phyloP scores from a whole-genome alignment of 2,329 filamentous ascomycete species.

The Ustulina deusta region DNA sequence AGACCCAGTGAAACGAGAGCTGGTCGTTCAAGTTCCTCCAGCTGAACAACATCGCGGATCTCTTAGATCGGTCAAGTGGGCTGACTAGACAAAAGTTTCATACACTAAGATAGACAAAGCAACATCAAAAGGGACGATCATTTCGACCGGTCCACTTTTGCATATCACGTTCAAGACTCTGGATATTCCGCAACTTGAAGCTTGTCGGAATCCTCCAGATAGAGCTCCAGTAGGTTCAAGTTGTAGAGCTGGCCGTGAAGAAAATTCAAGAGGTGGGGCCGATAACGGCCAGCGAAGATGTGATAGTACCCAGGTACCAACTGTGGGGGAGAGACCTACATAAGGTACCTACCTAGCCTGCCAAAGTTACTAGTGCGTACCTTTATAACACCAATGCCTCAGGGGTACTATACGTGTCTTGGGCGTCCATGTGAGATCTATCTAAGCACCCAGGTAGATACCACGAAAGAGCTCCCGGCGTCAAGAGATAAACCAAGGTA shows the following conservation, averaged over 20 bases:
- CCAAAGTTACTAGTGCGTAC: no score
- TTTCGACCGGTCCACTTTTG: not conserved
- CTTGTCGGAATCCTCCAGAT: not conserved
- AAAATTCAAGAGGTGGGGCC: conserved; percentile 15
- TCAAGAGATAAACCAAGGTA: no score
- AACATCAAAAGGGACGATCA: not conserved
- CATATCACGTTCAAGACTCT: not conserved
- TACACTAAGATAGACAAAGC: not conserved
- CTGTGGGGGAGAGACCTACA: no score
- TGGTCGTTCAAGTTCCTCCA: not conserved
- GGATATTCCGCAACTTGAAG: not conserved
- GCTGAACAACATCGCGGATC: not conserved
- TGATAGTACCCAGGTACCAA: not conserved
- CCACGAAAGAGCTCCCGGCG: no score
- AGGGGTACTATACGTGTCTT: no score
- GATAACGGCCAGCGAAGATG: conserved; percentile 33
- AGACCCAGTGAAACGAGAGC: not conserved
- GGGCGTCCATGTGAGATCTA: not conserved
- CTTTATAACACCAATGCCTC: no score
- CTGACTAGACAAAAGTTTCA: not conserved
- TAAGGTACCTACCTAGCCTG: no score
- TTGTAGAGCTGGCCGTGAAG: not conserved
- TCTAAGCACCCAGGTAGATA: no score
- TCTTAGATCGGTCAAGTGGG: not conserved
- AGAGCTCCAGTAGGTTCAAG: not conserved